These are phyloP conservation scores for Pyrenophora graminea DNA, from an alignment of 2,329 filamentous ascomycete species.

Conservation along the genomic window DNA sequence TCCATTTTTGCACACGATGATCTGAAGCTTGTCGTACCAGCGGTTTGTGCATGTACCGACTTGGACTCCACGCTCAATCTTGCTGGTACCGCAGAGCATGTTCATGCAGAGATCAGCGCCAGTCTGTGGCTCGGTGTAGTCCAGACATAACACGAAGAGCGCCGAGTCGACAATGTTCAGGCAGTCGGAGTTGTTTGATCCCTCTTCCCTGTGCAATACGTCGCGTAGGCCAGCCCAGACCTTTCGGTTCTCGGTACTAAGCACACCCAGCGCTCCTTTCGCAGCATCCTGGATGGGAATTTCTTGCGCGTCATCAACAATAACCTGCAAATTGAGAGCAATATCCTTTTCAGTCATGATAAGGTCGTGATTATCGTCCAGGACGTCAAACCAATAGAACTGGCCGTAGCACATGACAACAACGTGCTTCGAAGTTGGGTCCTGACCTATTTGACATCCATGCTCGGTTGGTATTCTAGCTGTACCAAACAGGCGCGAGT, in stretches of 20 bases:
- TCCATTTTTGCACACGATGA: slow-evolving; percentile 98
- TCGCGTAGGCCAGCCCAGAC: slow-evolving; percentile 92
- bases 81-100: slow-evolving; percentile 95
- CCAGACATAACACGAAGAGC: slow-evolving; percentile 87
- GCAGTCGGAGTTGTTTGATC: slow-evolving; percentile 94
- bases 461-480: slow-evolving; percentile 91
- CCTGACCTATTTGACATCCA: slow-evolving; percentile 94
- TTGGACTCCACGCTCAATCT: slow-evolving; percentile 90
- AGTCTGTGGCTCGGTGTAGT: slow-evolving; percentile 83
- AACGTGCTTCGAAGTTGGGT: slow-evolving; percentile 89
- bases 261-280: slow-evolving; percentile 89
- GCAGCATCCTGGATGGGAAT: slow-evolving; percentile 91
- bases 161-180: slow-evolving; percentile 95
- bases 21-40: slow-evolving; percentile 99
- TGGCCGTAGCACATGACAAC: slow-evolving; percentile 93
- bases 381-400: slow-evolving; percentile 98
- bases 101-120: slow-evolving; percentile 91
- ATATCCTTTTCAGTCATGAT: slow-evolving; percentile 98
- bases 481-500: slow-evolving; percentile 91
- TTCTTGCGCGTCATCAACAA: slow-evolving; percentile 86
- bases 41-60: slow-evolving; percentile 97
- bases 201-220: slow-evolving; percentile 80
- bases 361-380: slow-evolving; percentile 90
- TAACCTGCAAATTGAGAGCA: slow-evolving; percentile 85
- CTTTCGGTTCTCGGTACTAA: slow-evolving; percentile 96